These are phyloP conservation scores for Annulohypoxylon moriforme DNA, from an alignment of 495 filamentous ascomycete genomes.

Conservation along the genomic window DNA sequence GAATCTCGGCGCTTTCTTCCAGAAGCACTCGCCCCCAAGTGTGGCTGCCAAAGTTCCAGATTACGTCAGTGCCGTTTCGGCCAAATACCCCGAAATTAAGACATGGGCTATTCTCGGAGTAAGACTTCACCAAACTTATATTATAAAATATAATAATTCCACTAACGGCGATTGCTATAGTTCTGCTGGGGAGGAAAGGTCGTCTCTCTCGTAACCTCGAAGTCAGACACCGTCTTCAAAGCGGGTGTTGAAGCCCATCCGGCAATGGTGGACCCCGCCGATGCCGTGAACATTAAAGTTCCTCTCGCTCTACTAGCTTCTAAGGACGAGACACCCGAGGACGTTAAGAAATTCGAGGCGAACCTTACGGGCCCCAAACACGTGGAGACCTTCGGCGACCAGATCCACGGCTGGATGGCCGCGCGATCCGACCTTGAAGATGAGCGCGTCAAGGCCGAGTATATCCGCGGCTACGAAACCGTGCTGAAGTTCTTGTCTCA, in stretches of 20 bases:
- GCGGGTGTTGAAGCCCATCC: conserved; percentile 80
- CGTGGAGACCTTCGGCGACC: conserved; percentile 82
- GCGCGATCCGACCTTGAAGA: conserved; percentile 77
- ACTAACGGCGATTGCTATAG: conserved; percentile 30
- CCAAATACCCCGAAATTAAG: conserved; percentile 68
- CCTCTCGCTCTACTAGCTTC: conserved; percentile 75
- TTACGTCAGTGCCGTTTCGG: conserved; percentile 67
- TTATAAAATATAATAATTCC: neutral
- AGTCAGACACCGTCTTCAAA: conserved; percentile 71
- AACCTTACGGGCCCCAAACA: conserved; percentile 74
- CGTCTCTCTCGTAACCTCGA: conserved; percentile 66
- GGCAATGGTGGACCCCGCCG: conserved; percentile 85
- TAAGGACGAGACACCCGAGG: conserved; percentile 71
- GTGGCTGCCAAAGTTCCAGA: conserved; percentile 72
- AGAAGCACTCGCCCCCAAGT: conserved; percentile 69
- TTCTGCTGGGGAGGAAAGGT: conserved; percentile 96
- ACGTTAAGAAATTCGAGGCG: conserved; percentile 76
- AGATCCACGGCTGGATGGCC: conserved; percentile 95
- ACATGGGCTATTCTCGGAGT: conserved; percentile 88
- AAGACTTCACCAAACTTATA: conserved; percentile 32
- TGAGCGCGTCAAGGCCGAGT: conserved; percentile 75
- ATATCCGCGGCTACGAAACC: conserved; percentile 80
- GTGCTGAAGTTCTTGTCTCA: conserved; percentile 79
- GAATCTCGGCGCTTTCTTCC: conserved; percentile 81
- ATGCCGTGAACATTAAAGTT: conserved; percentile 72